Percentiles rank a stretch among this genome's conserved stretches.
phyloP scores from a whole-genome alignment of 2,329 filamentous ascomycete genomes.

The Aschersonia sp. region DNA sequence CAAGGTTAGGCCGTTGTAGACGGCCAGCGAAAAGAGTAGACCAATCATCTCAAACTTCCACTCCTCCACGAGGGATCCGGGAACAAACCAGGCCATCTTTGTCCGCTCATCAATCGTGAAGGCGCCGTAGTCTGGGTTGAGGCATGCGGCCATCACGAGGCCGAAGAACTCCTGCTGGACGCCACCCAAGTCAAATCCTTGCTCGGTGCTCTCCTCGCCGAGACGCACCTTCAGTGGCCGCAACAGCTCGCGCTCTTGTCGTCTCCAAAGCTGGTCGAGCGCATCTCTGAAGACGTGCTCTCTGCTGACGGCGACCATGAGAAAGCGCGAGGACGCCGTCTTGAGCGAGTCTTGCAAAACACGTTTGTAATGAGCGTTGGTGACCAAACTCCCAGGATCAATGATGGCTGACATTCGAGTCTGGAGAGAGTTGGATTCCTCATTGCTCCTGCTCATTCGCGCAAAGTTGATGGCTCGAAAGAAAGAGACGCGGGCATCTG shows the following conservation, averaged over 20 bases:
- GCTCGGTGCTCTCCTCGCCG: constrained; percentile 68
- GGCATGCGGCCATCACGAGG: constrained; percentile 62
- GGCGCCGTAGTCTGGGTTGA: constrained; percentile 63
- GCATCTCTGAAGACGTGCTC: constrained; percentile 56
- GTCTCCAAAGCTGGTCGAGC: constrained; percentile 79
- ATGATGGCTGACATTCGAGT: constrained; percentile 42
- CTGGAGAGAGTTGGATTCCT: constrained; percentile 47
- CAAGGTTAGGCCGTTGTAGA: constrained; percentile 86
- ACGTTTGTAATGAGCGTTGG: constrained; percentile 41
- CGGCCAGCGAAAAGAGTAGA: constrained; percentile 70
- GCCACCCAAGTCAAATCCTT: constrained; percentile 85
- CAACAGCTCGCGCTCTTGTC: constrained; percentile 67
- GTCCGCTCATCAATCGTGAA: constrained; percentile 68
- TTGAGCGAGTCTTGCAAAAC: constrained; percentile 49
- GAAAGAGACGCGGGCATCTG: constrained; percentile 59
- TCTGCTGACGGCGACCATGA: constrained; percentile 56
- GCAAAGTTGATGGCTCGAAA: constrained; percentile 83
- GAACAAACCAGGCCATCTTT: constrained; percentile 76
- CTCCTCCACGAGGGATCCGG: constrained; percentile 63
- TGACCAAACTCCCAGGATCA: constrained; percentile 37
- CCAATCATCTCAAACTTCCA: constrained; percentile 89
- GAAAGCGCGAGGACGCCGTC: constrained; percentile 53
- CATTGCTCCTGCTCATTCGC: constrained; percentile 67
- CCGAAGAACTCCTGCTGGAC: constrained; percentile 96
- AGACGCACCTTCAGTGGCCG: constrained; percentile 80